Conservation (phyloP, 306 rosid genomes). For the Cicer chorassanicum region DNA sequence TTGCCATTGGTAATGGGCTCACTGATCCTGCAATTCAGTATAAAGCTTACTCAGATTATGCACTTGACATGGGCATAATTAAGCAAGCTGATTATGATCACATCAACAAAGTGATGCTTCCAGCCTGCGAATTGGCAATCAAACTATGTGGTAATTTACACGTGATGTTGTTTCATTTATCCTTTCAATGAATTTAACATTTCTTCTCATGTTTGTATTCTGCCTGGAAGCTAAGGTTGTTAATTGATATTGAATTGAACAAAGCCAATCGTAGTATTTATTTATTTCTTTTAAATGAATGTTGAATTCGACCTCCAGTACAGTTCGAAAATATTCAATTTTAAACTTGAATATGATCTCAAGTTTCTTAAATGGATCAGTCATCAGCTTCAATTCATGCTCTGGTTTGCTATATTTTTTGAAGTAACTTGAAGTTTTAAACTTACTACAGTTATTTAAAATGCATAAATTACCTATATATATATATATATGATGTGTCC, state of each 20-base stretch:
- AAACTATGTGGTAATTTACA: conserved; percentile 75
- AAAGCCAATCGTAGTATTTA: not conserved
- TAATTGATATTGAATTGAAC: conserved; percentile 2
- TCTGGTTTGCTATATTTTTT: not conserved
- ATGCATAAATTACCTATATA: not conserved
- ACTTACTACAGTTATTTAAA: conserved; percentile 9
- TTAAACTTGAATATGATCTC: not conserved
- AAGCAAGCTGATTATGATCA: conserved; percentile 63
- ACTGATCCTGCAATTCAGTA: conserved; percentile 96
- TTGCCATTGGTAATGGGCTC: conserved; percentile 97
- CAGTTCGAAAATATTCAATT: conserved; percentile 1
- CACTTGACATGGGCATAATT: conserved; percentile 82
- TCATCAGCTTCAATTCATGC: conserved; percentile 17
- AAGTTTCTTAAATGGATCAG: conserved; percentile 1
- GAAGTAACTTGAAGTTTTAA: not conserved
- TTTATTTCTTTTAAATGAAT: not conserved
- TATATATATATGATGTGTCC: not conserved
- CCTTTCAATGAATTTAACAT: not conserved
- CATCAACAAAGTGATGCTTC: conserved; percentile 72
- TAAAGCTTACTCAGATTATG: conserved; percentile 87
- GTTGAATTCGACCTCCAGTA: not conserved
- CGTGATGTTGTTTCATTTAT: conserved; percentile 31
- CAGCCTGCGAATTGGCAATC: conserved; percentile 84
- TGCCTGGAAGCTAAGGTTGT: conserved; percentile 12
- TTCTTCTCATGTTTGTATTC: not conserved